phyloP scores from a whole-genome alignment of 139 green algal species.

The Pedinophyceae sp. region DNA sequence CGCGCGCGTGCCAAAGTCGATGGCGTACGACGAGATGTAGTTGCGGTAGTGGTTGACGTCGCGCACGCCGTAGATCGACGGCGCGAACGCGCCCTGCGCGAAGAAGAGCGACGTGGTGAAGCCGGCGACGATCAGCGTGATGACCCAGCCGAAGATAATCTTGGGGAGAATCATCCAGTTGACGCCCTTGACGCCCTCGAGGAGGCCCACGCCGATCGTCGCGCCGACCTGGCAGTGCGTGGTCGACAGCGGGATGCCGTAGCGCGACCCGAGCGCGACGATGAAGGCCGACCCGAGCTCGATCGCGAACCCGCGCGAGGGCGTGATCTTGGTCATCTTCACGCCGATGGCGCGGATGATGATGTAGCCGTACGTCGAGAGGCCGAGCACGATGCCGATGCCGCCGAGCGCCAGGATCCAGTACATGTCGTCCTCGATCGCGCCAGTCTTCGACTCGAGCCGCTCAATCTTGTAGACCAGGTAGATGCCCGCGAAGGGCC shows the following conservation, averaged over 20 bases:
- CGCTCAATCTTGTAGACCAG: conserved; percentile 14
- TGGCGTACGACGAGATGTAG: not conserved
- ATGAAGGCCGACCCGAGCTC: conserved; percentile 40
- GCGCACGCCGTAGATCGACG: not conserved
- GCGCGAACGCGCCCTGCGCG: conserved; percentile 5
- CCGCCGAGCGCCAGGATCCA: conserved; percentile 67
- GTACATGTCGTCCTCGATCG: conserved; percentile 3
- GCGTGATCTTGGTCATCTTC: conserved; percentile 37
- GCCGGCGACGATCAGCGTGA: conserved; percentile 27
- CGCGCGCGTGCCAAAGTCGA: no score
- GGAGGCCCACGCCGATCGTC: conserved; percentile 30
- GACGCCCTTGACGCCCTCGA: conserved; percentile 23
- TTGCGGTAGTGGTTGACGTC: not conserved
- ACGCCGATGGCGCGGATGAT: conserved; percentile 30
- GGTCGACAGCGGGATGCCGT: conserved; percentile 51
- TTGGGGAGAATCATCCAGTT: conserved; percentile 24
- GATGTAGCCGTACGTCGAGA: conserved; percentile 48
- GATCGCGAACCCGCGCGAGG: conserved; percentile 38
- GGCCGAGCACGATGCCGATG: conserved; percentile 52
- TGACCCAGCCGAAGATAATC: conserved; percentile 27
- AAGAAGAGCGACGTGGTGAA: conserved; percentile 1
- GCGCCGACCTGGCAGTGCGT: conserved; percentile 46
- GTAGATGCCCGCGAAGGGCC: conserved; percentile 52
- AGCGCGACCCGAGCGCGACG: conserved; percentile 34
- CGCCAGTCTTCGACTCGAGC: conserved; percentile 9